Base-by-base conservation (phyloP, 2,329 filamentous ascomycete genomes). In the Talaromyces pinophilus region DNA sequence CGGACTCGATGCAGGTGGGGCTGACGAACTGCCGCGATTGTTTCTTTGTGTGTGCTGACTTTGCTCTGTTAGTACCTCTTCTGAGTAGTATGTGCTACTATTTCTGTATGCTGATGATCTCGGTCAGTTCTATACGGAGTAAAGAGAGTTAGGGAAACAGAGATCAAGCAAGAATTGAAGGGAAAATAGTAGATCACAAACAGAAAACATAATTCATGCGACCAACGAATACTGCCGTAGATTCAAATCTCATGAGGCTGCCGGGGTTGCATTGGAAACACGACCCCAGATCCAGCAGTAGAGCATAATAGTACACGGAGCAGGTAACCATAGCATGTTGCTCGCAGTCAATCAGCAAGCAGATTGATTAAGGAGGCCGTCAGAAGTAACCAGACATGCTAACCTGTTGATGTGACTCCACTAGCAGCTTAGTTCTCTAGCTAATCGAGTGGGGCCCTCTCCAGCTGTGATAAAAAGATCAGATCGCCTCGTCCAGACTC, bases 391-490 rank as follows among this genome's bases (percentile, higher is more conserved):
- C 55, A 59, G n/a, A 15, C 55, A 13, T 59, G 22, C 22, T 59
- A 40, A 59, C 30, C 57, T 59, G 13, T 60, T 28, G 57, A 60
- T 60, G 57, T 19, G 57, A 60, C 57, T 60, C 57, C 57, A 46
- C 57, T 60, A 60, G 57, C 10, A 17, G 25, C 52, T 55, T 55
- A 57, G 52, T 22, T n/a, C 30, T 15, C 30, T 57, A 57, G 54
- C 54, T 57, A 38, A 57, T 38, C 57, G 33, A 40, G 38, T 44
- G 38, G 57, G 40, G 57, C 57, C 22, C 57, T 52, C 55, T 59
- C 57, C 57, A 60, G 57, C 57, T 60, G 15, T 38, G 38, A 60
- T 60, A 60, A 60, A 60, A 44, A 60, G 38, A 60, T 46, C 57
- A 46, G 35, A 42, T 60, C 57, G 57, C 57, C 57, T 28, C 22